phyloP scores from a whole-genome alignment of 2,329 filamentous ascomycete genomes.

The Knoxdaviesia capensis region DNA sequence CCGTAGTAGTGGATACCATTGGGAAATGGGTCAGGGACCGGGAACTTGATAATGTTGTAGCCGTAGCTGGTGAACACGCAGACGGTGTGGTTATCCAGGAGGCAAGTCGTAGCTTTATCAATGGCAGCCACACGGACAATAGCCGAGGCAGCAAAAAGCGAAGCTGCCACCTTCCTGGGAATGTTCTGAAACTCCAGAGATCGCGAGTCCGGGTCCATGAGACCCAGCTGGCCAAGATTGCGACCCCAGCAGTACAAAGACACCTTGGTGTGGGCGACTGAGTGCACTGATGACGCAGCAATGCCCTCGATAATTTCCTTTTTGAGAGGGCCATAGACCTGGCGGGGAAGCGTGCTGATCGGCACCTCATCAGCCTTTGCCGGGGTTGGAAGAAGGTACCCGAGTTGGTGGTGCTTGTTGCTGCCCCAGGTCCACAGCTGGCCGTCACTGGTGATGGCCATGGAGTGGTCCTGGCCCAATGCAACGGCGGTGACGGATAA shows the following conservation, averaged over 20 bases:
- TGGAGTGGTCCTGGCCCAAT: conserved; percentile 75
- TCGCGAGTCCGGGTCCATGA: conserved; percentile 87
- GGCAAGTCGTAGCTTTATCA: conserved; percentile 68
- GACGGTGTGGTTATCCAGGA: conserved; percentile 74
- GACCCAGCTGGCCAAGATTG: conserved; percentile 79
- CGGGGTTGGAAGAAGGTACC: conserved; percentile 54
- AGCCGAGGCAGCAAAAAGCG: conserved; percentile 44
- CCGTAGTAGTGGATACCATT: conserved; percentile 20
- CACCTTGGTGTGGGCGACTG: conserved; percentile 63
- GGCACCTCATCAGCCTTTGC: conserved; percentile 59
- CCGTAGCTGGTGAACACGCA: conserved; percentile 93
- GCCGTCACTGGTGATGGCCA: conserved; percentile 71
- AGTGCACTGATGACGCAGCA: conserved; percentile 80
- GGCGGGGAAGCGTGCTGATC: conserved; percentile 60
- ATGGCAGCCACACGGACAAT: conserved; percentile 75
- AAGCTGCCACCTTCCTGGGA: conserved; percentile 75
- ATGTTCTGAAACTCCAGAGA: conserved; percentile 68
- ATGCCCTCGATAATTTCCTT: conserved; percentile 65
- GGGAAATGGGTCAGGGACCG: conserved; percentile 47
- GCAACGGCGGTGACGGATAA: conserved; percentile 61
- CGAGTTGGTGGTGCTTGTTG: conserved; percentile 69
- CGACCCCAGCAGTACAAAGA: conserved; percentile 89
- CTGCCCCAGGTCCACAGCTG: conserved; percentile 90
- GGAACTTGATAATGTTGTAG: conserved; percentile 78
- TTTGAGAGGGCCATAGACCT: conserved; percentile 82